Percentiles rank a stretch among this genome's conserved stretches.
Conservation (phyloP, 2,329 filamentous ascomycete genomes). For the Corynespora cassiicola region DNA sequence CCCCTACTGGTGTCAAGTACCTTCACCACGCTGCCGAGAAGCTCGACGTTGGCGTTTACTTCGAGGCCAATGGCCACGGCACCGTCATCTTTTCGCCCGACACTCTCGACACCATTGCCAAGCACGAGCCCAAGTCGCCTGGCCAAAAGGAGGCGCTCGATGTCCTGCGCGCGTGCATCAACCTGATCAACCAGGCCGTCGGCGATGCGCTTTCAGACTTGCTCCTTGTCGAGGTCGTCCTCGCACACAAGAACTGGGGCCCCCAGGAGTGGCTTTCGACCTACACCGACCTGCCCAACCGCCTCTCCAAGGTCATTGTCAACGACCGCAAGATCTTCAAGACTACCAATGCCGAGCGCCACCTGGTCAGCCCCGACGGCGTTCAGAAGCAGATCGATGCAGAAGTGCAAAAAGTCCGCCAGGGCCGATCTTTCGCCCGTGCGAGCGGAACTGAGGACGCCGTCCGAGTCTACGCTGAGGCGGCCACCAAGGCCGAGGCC, state of each 20-base stretch:
- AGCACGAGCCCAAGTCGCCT: slow-evolving; percentile 84
- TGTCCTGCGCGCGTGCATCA: slow-evolving; percentile 79
- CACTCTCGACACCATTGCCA: slow-evolving; percentile 78
- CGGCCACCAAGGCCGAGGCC: slow-evolving; percentile 84
- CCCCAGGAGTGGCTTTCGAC: slow-evolving; percentile 91
- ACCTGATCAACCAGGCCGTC: slow-evolving; percentile 97
- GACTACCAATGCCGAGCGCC: slow-evolving; percentile 90
- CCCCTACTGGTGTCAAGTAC: slow-evolving; percentile 95
- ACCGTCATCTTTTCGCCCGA: slow-evolving; percentile 92
- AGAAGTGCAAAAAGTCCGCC: slow-evolving; percentile 87
- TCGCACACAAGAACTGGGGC: slow-evolving; percentile 92
- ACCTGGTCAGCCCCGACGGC: slow-evolving; percentile 78
- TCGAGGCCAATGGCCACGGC: slow-evolving; percentile 97
- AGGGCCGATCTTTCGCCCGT: slow-evolving; percentile 87
- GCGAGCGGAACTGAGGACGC: slow-evolving; percentile 96
- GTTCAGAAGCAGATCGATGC: slow-evolving; percentile 87
- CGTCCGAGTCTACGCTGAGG: slow-evolving; percentile 94
- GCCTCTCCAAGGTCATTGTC: slow-evolving; percentile 92
- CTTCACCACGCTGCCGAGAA: slow-evolving; percentile 95
- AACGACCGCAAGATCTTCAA: slow-evolving; percentile 86
- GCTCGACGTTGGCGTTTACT: slow-evolving; percentile 96
- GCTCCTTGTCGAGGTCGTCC: slow-evolving; percentile 92
- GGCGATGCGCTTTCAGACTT: slow-evolving; percentile 96
- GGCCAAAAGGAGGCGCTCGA: slow-evolving; percentile 90
- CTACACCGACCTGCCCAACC: slow-evolving; percentile 93